Base-by-base conservation (phyloP, 2,329 filamentous ascomycete genomes). In the Exophiala xenobiotica region DNA sequence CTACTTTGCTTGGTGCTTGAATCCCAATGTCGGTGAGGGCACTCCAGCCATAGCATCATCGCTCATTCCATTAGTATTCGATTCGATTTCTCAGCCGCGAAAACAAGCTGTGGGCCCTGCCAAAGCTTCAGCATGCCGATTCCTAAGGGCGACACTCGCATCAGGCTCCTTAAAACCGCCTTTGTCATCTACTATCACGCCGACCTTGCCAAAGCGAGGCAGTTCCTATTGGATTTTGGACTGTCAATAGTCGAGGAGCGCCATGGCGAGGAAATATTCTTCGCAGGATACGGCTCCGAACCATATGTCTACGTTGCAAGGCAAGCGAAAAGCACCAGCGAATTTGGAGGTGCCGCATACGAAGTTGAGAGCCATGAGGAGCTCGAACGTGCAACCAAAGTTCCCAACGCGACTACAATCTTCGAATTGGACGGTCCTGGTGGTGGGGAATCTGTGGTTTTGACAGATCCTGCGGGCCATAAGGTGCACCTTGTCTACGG, bases 401-500 rank as follows among this genome's bases (percentile, higher is more conserved):
- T 39, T 3, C 63, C 65, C 2, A 64, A 61, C 1, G 67, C 68
- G 1, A 54, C 60, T 5, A 27, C 53, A 6, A 66, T 72, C 11
- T 47, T 65, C 26, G 59, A 68, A n/a, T 46, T 73, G 12, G 55
- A 71, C 33, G 58, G 49, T 2, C 60, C 60, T 2, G 60, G 58
- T 1, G 60, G 53, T 7, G 60, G 60, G 8, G 27, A 27, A 8
- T 42, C 56, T 23, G 40, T 62, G 5, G 60, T 54, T 1, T 44
- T 62, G 18, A 53, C 37, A 9, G 60, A 62, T 35, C 57, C 60
- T 8, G 53, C 58, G 19, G 60, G 60, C 16, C 60, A 59, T 31
- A 57, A 46, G 11, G 35, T 60, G 11, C 60, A 61, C 33, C 48
- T 62, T 2, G 63, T 74, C 1, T 67, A 68, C 53, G 72, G 71